Evolutionary conservation across 2,329 filamentous ascomycete species (phyloP), one percentile per base, ranked within the genome.

Genomic region (Ophiocordyceps australis): DNA sequence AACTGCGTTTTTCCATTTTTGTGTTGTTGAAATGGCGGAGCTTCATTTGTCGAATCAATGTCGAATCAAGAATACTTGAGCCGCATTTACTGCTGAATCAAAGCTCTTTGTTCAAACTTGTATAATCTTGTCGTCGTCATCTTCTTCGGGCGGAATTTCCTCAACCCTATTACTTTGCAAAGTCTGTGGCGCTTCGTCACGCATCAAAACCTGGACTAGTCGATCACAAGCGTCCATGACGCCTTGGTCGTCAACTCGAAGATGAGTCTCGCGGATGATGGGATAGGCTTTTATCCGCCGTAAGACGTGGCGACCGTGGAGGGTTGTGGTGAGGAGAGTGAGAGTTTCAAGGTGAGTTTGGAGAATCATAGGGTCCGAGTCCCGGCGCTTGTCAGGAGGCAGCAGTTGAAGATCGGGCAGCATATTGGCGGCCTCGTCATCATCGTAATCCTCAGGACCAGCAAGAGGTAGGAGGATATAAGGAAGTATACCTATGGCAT

Each of bases 341-440:
- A 98, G 49, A 1, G 83, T 93, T 54, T 98, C 89, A 13, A 98
- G 52, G 46, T 95, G 85, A 3, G 80, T 89, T 43, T 77, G 69
- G 28, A 94, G 62, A 35, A 93, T 89, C 24, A 68, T 65, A 11
- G 54, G 49, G 40, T 94, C 81, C 4, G 62, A 49, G 35, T 98
- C 89, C 21, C 86, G 69, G 50, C 75, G 60, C 59, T 98, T 95
- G 43, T 94, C 83, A 0, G 83, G 78, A 0, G 83, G 77, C 9
- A 95, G 61, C 1, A 95, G 63, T 51, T 95, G 86, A 34, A 93
- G 59, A 46, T 95, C 89, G 0, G 83, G 74, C 9, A 92, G 61
- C 82, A 98, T 92, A 20, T 65, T 70, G 43, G 82, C 65, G 30
- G 68, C 77, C 37, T 98, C 89, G 25, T 94, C 82, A 19, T 85